Evolutionary conservation across 2,329 filamentous ascomycete species (phyloP), one percentile per base, ranked within the genome.

Genomic region (Penicillium corylophilum): DNA sequence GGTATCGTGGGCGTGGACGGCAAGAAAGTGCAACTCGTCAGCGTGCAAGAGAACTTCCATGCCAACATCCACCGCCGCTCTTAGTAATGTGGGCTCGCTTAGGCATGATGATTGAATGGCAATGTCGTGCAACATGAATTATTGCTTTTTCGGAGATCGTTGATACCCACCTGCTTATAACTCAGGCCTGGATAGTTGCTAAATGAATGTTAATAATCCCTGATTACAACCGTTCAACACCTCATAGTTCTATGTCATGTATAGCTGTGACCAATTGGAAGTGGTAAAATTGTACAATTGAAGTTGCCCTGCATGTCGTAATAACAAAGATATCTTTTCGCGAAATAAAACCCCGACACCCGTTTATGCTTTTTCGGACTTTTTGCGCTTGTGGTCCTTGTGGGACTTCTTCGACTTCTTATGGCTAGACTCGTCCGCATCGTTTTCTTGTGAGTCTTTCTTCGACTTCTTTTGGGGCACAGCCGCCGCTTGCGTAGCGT

Each of bases 381-480:
- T 75, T 64, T 70, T 74, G 49, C 56, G 67, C 66, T 68, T 69
- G 48, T 68, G 65, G 44, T 67, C 66, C 56, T 71, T 74, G 51
- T 69, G 70, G 41, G 62, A 61, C 50, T 69, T 72, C 55, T 66
- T 64, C 10, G 60, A 60, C 51, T 66, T 63, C 44, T 62, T 65
- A 23, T 55, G 57, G 24, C 46, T 52, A 15, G 57, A 56, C 22
- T 60, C 52, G 46, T 59, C 55, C 35, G 50, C 46, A 16, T 41
- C 60, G 16, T 53, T 53, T 16, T 58, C 54, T 40, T 57, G 54
- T 33, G 66, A 61, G 40, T 67, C 65, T 56, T 73, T 73, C 61
- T 73, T 75, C 13, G 69, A 68, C 59, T 74, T 75, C 63, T 74
- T 74, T 29, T 67, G 64, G 13, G 70, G 68, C 24, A 59, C 43